These are phyloP conservation scores for Stagonosporopsis tanaceti DNA, from an alignment of 2,329 filamentous ascomycete species.

Conservation along the genomic window DNA sequence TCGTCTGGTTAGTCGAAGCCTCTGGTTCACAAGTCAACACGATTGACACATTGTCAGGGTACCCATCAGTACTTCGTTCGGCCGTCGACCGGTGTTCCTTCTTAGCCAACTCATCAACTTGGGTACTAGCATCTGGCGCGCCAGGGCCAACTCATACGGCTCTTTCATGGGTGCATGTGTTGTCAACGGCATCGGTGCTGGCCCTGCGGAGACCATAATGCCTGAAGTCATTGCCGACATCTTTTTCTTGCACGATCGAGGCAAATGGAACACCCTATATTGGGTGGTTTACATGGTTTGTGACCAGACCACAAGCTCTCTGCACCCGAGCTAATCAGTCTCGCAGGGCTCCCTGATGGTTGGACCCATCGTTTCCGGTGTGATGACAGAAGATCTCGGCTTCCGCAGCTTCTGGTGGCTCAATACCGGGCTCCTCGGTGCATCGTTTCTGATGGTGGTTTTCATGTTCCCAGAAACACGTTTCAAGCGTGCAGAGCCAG, in stretches of 20 bases:
- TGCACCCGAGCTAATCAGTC: not conserved
- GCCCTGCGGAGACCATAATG: conserved; percentile 68
- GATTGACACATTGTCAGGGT: conserved; percentile 52
- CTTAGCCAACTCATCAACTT: conserved; percentile 62
- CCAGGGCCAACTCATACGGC: conserved; percentile 63
- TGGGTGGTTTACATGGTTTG: conserved; percentile 66
- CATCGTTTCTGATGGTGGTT: conserved; percentile 61
- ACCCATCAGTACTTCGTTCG: conserved; percentile 63
- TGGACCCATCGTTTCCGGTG: conserved; percentile 64
- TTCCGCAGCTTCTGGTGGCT: conserved; percentile 74
- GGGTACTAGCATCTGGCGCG: conserved; percentile 65
- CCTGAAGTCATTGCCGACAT: conserved; percentile 71
- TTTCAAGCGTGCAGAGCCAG: conserved; percentile 59
- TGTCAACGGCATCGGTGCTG: conserved; percentile 69
- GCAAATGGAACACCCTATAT: conserved; percentile 68
- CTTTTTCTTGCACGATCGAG: conserved; percentile 70
- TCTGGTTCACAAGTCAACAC: not conserved
- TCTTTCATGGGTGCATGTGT: conserved; percentile 71
- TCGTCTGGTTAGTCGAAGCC: conserved; percentile 59
- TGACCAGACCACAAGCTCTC: not conserved
- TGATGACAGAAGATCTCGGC: conserved; percentile 66
- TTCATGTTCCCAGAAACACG: conserved; percentile 71
- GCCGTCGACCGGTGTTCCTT: conserved; percentile 63
- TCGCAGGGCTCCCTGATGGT: conserved; percentile 63
- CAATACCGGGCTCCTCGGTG: conserved; percentile 63